Base-by-base conservation (phyloP, 768 basidiomycete genomes). In the Termitomyces sp. region DNA sequence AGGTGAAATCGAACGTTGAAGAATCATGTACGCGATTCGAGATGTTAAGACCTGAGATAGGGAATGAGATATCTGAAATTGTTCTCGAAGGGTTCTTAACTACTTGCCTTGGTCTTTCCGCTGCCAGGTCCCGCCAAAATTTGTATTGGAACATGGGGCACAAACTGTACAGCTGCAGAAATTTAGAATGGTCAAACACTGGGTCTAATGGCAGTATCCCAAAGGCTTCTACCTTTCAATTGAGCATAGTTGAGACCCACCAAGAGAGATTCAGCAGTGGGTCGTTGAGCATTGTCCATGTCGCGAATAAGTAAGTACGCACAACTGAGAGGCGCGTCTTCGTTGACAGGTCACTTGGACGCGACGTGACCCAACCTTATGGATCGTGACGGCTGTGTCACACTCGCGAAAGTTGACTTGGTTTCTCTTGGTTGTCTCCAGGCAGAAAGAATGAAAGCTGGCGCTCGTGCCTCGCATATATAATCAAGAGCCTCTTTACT, bases 71-170 rank as follows among this genome's bases (percentile, higher is more conserved):
- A 16, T 16, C 9, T 35, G 6, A 15, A 12, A 18, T 25, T 25
- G n/a, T n/a, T n/a, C n/a, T n/a, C n/a, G n/a, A n/a, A n/a, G n/a
- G n/a, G n/a, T n/a, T n/a, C n/a, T n/a, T 16, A 18, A n/a, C 13
- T 6, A 32, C n/a, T 31, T 57, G 73, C 84, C 68, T 80, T 85
- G 0, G 86, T 88, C 66, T 88, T 88, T 22, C 88, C 90, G 62
- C 88, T 80, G 1, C 80, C 81, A 13, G 91, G 91, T 9, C 91
- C 91, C 39, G 90, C 91, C 1, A 94, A 73, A 43, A 94, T 90
- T 68, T 94, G 91, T 5, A 91, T 70, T 1, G 90, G 86, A 39
- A 77, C 67, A 18, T 74, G 57, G 11, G 87, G 85, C 3, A 80
- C 71, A 65, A 86, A 84, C 50, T 78, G 73, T 7, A 90, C 89